A percentile compares a stretch with the other conserved stretches of the same genome.
These are phyloP conservation scores for Phytopythium kandeliae DNA, from an alignment of 352 stramenopile genomes.

Conservation along the genomic window DNA sequence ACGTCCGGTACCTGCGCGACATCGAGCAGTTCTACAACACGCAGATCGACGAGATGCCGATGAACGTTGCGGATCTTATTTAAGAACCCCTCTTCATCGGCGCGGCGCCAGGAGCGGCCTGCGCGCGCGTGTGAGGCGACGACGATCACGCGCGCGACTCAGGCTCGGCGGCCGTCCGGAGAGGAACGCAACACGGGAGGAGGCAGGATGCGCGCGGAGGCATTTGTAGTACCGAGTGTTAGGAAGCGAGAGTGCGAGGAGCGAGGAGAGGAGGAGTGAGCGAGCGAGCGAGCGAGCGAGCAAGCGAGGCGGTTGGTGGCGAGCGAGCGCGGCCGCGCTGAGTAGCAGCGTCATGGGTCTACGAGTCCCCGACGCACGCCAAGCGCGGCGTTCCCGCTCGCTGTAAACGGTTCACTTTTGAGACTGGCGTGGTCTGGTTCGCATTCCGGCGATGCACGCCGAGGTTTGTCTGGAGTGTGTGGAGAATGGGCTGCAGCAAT, in stretches of 20 bases:
- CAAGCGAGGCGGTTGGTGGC: constrained; percentile 1
- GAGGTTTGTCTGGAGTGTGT: not conserved
- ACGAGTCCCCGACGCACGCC: too few relatives aligned
- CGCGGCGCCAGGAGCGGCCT: constrained; percentile 7
- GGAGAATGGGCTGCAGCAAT: too few relatives aligned
- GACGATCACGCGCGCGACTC: not conserved
- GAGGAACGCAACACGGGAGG: constrained; percentile 22
- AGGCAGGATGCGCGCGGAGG: constrained; percentile 18
- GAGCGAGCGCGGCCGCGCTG: constrained; percentile 10
- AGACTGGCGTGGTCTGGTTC: not conserved
- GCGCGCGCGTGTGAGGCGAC: constrained; percentile 2
- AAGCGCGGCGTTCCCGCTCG: too few relatives aligned
- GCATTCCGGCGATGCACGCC: too few relatives aligned
- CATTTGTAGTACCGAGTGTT: constrained; percentile 30
- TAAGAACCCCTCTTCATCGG: constrained; percentile 63
- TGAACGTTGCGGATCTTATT: constrained; percentile 99
- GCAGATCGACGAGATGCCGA: constrained; percentile 99
- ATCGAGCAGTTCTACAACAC: constrained; percentile 99
- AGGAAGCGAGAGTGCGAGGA: constrained; percentile 23
- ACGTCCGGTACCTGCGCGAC: constrained; percentile 98
- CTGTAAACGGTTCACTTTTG: constrained; percentile 12
- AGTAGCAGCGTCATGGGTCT: too few relatives aligned
- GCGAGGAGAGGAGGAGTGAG: constrained; percentile 14
- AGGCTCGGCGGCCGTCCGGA: not conserved
- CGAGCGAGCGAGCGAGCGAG: constrained; percentile 10